phyloP scores from a whole-genome alignment of 192 early-diverging fungal species.

The Umbelopsis sp. region DNA sequence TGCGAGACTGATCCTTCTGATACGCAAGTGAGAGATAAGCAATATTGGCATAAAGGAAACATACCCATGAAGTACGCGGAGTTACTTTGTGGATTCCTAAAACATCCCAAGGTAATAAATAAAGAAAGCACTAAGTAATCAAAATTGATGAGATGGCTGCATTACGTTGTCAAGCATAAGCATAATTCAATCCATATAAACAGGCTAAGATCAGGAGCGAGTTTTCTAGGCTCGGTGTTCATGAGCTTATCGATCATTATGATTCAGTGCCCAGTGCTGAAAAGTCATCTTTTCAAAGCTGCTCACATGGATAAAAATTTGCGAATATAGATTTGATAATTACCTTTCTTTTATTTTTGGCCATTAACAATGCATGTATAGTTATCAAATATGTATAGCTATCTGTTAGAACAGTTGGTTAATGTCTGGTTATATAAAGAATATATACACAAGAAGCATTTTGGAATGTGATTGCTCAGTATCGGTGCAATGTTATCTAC shows the following conservation, averaged over 20 bases:
- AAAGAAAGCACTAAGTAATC: too few relatives aligned
- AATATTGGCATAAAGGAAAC: background rate
- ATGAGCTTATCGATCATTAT: constrained; percentile 45
- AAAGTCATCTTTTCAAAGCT: constrained; percentile 6
- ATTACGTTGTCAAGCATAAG: background rate
- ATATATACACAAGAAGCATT: constrained; percentile 1
- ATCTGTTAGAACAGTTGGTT: background rate
- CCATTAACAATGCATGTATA: too few relatives aligned
- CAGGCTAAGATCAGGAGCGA: constrained; percentile 42
- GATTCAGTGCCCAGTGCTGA: constrained; percentile 73
- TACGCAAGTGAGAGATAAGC: background rate
- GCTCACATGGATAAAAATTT: background rate
- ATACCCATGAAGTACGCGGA: background rate
- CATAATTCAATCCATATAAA: background rate
- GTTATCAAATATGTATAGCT: background rate
- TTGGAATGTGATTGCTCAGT: constrained; percentile 41
- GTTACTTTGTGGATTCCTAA: too few relatives aligned
- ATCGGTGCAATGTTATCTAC: constrained; percentile 65
- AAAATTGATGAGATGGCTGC: too few relatives aligned
- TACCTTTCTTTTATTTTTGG: constrained; percentile 5
- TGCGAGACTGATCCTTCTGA: constrained; percentile 2
- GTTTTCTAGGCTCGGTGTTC: constrained; percentile 52
- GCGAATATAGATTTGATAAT: constrained; percentile 14
- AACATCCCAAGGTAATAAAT: background rate
- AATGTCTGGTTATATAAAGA: background rate